These are phyloP conservation scores for Pyrenophora tritici-repentis DNA, from an alignment of 2,329 filamentous ascomycete genomes.

Conservation along the genomic window DNA sequence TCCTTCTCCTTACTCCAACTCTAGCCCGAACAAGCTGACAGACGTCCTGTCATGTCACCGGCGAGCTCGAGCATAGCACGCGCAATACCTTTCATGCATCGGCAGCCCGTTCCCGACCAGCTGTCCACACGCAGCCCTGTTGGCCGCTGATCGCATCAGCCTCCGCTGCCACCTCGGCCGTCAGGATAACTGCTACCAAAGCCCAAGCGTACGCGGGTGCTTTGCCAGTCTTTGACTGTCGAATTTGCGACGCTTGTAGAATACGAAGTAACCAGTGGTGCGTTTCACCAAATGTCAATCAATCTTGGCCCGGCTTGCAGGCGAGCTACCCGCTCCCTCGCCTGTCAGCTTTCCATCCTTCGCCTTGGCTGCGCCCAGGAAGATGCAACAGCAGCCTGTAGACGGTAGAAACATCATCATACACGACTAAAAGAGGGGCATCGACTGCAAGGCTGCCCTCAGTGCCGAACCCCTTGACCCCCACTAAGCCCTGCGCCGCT, in stretches of 20 bases:
- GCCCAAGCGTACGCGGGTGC: not conserved
- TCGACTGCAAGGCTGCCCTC: constrained; percentile 6
- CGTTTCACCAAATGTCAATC: constrained; percentile 30
- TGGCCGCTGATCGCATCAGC: constrained; percentile 8
- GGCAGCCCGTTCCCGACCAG: constrained; percentile 2
- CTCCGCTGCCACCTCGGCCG: constrained; percentile 3
- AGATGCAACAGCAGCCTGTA: constrained; percentile 1
- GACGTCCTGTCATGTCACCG: constrained; percentile 2
- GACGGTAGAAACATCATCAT: too few relatives aligned
- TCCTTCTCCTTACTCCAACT: constrained; percentile 1
- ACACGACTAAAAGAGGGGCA: constrained; percentile 3
- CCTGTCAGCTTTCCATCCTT: not conserved
- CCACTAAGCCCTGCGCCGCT: too few relatives aligned
- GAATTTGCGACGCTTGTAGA: constrained; percentile 13
- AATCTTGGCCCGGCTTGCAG: constrained; percentile 13
- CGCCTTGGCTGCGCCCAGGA: constrained; percentile 19
- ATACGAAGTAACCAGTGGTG: constrained; percentile 17
- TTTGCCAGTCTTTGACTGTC: not conserved
- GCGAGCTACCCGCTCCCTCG: constrained; percentile 15
- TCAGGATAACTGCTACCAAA: not conserved
- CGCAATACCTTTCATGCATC: constrained; percentile 9
- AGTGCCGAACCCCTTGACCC: constrained; percentile 6
- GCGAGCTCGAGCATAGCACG: constrained; percentile 5
- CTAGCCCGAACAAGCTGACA: constrained; percentile 6
- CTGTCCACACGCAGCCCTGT: not conserved